Evolutionary conservation across 768 basidiomycete species (phyloP).

Genomic region (Hemileccinum impolitum): DNA sequence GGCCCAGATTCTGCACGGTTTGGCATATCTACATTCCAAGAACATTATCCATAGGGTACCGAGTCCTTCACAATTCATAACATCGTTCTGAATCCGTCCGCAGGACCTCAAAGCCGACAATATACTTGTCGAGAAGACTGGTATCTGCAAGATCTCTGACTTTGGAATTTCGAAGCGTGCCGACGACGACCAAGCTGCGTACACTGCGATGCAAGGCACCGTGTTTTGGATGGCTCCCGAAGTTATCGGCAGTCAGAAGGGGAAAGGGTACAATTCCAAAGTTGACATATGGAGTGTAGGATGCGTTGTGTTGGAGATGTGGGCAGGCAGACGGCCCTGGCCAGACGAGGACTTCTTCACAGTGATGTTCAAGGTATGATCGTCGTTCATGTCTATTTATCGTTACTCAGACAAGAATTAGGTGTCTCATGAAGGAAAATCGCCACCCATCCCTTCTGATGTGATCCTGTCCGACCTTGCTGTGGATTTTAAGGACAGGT

Average conservation of each 20-base stretch:
- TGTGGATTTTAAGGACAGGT: constrained; percentile 81
- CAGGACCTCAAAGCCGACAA: constrained; percentile 98
- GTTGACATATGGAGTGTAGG: constrained; percentile 99
- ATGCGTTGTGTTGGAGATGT: constrained; percentile 99
- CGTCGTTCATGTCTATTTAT: not conserved
- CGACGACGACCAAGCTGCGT: constrained; percentile 79
- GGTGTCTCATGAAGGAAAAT: constrained; percentile 81
- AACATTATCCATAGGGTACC: constrained; percentile 89
- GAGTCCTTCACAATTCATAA: constrained; percentile 2
- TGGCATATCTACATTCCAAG: constrained; percentile 89
- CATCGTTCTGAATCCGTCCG: constrained; percentile 6
- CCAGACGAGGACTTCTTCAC: constrained; percentile 83
- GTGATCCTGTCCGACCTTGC: constrained; percentile 72
- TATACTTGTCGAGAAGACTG: constrained; percentile 89
- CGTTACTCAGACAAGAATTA: constrained; percentile 28
- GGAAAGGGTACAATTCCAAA: constrained; percentile 91
- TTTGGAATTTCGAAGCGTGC: constrained; percentile 98
- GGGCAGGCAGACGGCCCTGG: constrained; percentile 96
- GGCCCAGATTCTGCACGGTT: constrained; percentile 82
- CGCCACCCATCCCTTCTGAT: constrained; percentile 87
- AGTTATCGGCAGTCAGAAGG: constrained; percentile 79
- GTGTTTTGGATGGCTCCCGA: constrained; percentile 99
- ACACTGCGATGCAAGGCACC: constrained; percentile 94
- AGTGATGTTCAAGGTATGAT: constrained; percentile 87
- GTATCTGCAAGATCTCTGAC: constrained; percentile 96